phyloP scores from a whole-genome alignment of 768 basidiomycete species.

The Hysterangium stoloniferum region DNA sequence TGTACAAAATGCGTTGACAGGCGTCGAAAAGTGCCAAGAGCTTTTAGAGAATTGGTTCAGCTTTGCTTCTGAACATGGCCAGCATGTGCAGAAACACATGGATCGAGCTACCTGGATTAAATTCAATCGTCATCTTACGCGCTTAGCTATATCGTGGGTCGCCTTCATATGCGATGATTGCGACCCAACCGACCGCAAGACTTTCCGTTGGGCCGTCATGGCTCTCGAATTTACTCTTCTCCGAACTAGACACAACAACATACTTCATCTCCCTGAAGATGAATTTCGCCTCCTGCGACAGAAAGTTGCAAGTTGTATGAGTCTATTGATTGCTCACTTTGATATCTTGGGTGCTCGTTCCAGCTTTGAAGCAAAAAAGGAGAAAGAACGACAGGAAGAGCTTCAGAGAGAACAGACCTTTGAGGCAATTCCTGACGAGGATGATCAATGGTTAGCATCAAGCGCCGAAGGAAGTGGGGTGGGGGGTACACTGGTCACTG shows the following conservation, averaged over 20 bases:
- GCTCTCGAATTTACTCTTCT: slow-evolving; percentile 89
- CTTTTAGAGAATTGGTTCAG: slow-evolving; percentile 89
- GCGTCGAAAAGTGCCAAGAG: slow-evolving; percentile 66
- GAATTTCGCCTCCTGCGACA: slow-evolving; percentile 88
- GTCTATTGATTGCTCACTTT: slow-evolving; percentile 92
- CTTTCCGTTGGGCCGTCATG: slow-evolving; percentile 97
- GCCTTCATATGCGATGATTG: slow-evolving; percentile 98
- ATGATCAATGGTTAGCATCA: slow-evolving; percentile 24
- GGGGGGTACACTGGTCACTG: neutral
- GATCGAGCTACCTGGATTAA: slow-evolving; percentile 60
- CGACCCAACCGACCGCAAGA: slow-evolving; percentile 89
- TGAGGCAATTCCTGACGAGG: slow-evolving; percentile 40
- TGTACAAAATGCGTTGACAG: slow-evolving; percentile 61
- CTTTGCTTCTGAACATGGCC: slow-evolving; percentile 94
- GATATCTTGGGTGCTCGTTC: slow-evolving; percentile 95
- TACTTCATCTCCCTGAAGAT: slow-evolving; percentile 77
- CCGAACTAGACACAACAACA: slow-evolving; percentile 81
- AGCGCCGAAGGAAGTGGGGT: slow-evolving; percentile 2
- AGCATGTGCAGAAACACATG: slow-evolving; percentile 84
- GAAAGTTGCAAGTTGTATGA: slow-evolving; percentile 94
- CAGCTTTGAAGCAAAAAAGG: slow-evolving; percentile 77
- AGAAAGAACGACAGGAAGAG: slow-evolving; percentile 79
- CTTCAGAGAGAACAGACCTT: slow-evolving; percentile 46
- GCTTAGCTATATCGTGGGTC: slow-evolving; percentile 94
- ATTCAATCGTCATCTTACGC: slow-evolving; percentile 79